These are phyloP conservation scores for Magnaporthales sp. DNA, from an alignment of 2,329 filamentous ascomycete genomes.

Conservation along the genomic window DNA sequence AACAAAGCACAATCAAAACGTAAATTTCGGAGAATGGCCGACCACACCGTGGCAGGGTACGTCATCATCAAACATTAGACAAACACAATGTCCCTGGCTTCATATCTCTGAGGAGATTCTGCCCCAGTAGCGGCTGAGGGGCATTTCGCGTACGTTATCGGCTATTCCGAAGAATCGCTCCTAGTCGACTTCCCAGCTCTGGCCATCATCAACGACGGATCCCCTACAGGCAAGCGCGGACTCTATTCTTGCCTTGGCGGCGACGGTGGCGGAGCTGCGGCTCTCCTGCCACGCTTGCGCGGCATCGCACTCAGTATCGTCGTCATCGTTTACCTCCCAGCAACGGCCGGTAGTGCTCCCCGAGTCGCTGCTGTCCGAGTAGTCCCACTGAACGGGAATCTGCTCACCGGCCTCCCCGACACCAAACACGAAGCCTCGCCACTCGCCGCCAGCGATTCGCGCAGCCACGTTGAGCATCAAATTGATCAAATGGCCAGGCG, in stretches of 20 bases:
- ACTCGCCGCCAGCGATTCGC: slow-evolving; percentile 57
- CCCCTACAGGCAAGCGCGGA: background rate
- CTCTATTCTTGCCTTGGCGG: background rate
- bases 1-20: background rate
- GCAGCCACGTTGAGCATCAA: slow-evolving; percentile 78
- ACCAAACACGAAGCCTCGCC: slow-evolving; percentile 51
- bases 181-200: slow-evolving; percentile 6
- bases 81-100: background rate
- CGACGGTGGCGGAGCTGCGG: background rate
- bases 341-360: background rate
- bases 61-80: background rate
- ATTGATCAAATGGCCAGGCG: slow-evolving; percentile 69
- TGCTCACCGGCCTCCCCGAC: slow-evolving; percentile 42
- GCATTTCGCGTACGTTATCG: background rate
- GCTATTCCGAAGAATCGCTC: background rate
- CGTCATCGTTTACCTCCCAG: background rate
- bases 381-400: slow-evolving; percentile 54
- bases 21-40: background rate
- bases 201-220: background rate
- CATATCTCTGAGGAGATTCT: background rate
- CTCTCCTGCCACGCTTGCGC: background rate
- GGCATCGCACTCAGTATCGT: background rate
- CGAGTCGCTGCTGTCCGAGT: slow-evolving; percentile 31
- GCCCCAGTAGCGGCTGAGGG: background rate
- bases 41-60: background rate